These are phyloP conservation scores for Pythium folliculosum DNA, from an alignment of 352 stramenopile species.

Conservation along the genomic window DNA sequence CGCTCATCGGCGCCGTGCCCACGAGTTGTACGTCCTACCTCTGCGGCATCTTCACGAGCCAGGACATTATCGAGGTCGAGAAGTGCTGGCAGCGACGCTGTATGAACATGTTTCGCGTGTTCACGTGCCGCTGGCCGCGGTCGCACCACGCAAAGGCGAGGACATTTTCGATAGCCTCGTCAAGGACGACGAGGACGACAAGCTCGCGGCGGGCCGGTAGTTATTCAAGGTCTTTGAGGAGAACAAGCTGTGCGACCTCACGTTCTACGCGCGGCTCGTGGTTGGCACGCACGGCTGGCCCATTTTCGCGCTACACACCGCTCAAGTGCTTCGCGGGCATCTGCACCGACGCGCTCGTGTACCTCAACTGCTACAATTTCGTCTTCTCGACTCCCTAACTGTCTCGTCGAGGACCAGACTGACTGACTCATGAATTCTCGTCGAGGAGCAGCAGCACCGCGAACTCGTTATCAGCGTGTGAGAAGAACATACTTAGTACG, in stretches of 20 bases:
- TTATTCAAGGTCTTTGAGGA: constrained; percentile 49
- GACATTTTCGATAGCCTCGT: constrained; percentile 72
- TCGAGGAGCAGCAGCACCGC: no score
- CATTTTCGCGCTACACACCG: constrained; percentile 73
- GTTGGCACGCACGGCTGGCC: constrained; percentile 83
- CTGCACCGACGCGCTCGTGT: constrained; percentile 56
- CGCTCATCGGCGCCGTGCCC: constrained; percentile 37
- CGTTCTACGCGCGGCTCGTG: constrained; percentile 64
- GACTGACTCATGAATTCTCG: no score
- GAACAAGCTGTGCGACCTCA: constrained; percentile 46
- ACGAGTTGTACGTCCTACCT: constrained; percentile 61
- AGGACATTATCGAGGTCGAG: constrained; percentile 53
- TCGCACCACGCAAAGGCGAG: constrained; percentile 37
- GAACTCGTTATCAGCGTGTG: no score
- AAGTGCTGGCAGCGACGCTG: constrained; percentile 68
- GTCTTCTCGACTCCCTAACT: no score
- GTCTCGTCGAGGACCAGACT: no score
- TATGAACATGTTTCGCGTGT: constrained; percentile 58
- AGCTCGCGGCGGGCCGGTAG: constrained; percentile 24
- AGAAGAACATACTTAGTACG: no score
- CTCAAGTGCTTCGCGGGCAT: constrained; percentile 75
- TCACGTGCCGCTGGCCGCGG: constrained; percentile 46
- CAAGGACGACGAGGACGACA: constrained; percentile 33
- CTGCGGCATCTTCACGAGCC: constrained; percentile 64
- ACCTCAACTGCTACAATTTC: constrained; percentile 79